Base-by-base conservation (phyloP, 306 rosid species). In the Pterocarpus macrocarpus region DNA sequence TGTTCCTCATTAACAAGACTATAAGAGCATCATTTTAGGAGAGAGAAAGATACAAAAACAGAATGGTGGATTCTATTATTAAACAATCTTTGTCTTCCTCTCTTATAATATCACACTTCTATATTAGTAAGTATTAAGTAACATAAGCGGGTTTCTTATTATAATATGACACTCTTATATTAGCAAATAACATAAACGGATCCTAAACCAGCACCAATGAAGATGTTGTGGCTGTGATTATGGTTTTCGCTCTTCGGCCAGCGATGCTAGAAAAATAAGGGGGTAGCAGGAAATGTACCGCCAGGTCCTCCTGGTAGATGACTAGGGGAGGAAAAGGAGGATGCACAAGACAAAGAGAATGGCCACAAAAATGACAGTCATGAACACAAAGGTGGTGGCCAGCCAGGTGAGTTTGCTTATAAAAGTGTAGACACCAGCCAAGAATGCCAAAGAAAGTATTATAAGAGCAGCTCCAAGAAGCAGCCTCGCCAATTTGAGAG, bases 351-450 rank as follows among this genome's bases (percentile, higher is more conserved):
- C 38, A 22, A 14, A 5, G n/a, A 72, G 5, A 8, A 43, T 1
- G 38, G 33, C 61, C 2, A 72, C 33, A 3, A 83, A 52, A 38
- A 80, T 14, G 38, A 44, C 0, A 5, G 71, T 32, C 5, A 71
- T 16, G 16, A 53, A 38, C 4, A 85, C 10, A 17, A 85, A 79
- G 1, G 64, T 5, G 17, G 6, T 44, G 5, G 81, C 75, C 41
- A 85, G 71, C 87, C 85, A 79, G 22, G 4, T 2, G 4, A 78
- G 82, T 22, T 62, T 9, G 30, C 85, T 72, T 2, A 81, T 61
- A 7, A 68, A 59, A 13, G 82, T 67, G 41, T 62, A 85, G 28
- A 85, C 44, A 28, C 82, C 89, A 16, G 80, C 67, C 87, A 79
- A 61, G 76, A 83, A 85, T 1, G 89, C 86, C 34, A 85, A 5